These are phyloP conservation scores for Exophiala xenobiotica DNA, from an alignment of 2,329 filamentous ascomycete species.

Conservation along the genomic window DNA sequence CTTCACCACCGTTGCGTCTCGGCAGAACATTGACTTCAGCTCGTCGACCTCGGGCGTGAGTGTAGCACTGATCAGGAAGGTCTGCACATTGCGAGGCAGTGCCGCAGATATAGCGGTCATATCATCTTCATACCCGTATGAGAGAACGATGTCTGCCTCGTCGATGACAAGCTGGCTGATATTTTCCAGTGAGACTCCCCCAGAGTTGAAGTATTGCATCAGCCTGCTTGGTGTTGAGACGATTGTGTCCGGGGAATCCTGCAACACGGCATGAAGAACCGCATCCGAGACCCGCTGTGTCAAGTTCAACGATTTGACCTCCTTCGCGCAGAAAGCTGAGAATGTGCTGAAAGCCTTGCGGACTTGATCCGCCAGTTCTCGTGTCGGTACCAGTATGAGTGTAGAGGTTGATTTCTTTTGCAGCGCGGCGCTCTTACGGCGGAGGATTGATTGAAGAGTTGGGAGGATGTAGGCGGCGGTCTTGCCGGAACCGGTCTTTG, in stretches of 20 bases:
- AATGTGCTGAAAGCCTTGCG: conserved; percentile 74
- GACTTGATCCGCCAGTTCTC: conserved; percentile 91
- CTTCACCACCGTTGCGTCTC: conserved; percentile 74
- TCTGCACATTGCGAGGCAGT: conserved; percentile 82
- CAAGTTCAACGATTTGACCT: conserved; percentile 78
- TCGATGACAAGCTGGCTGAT: conserved; percentile 83
- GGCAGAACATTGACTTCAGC: conserved; percentile 80
- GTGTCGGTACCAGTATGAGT: conserved; percentile 90
- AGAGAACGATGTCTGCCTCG: conserved; percentile 89
- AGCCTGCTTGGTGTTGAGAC: conserved; percentile 88
- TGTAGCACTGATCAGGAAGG: conserved; percentile 90
- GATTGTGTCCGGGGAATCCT: conserved; percentile 82
- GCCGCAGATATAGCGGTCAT: conserved; percentile 74
- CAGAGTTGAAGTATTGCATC: conserved; percentile 71
- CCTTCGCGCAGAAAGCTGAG: conserved; percentile 78
- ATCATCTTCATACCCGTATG: conserved; percentile 92
- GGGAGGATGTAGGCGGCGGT: conserved; percentile 94
- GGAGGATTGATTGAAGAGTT: conserved; percentile 79
- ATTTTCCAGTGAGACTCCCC: conserved; percentile 67
- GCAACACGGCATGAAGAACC: conserved; percentile 81
- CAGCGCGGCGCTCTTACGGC: conserved; percentile 61
- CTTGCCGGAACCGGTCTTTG: conserved; percentile 94
- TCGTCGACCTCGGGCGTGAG: conserved; percentile 83
- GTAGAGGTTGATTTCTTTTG: conserved; percentile 38
- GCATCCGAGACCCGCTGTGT: conserved; percentile 87